Evolutionary conservation across 2,329 filamentous ascomycete genomes (phyloP), one percentile per base, ranked within the genome.

Genomic region (Leptodontidium sp.): DNA sequence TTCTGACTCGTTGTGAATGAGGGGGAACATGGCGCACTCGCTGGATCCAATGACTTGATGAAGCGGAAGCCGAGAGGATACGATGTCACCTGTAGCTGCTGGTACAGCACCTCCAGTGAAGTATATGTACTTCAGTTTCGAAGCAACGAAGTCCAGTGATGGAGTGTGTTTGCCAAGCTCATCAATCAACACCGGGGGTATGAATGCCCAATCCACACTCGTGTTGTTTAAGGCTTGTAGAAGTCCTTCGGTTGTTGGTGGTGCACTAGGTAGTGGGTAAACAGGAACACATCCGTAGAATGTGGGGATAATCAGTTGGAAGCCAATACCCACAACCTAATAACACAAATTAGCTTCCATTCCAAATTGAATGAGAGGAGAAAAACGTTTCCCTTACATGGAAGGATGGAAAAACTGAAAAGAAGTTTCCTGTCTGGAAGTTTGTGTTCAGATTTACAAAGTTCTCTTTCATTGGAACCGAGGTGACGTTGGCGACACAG

Each of bases 161-260:
- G 40, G 29, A 4, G 29, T 15, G 38, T 64, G 21, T 21, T 57
- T 57, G 38, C 66, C 52, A 2, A 68, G 24, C 14, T 68, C 66
- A 15, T 53, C 66, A 12, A 68, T 61, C 17, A 68, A 14, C 3
- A 61, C 50, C 6, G 66, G 66, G 4, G 61, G 43, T 14, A 68
- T 26, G 43, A 68, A 58, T n/a, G 66, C 66, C 63, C 63, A 65
- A 15, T 65, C 63, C 4, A 65, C n/a, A 9, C n/a, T 45, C n/a
- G 57, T 61, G 24, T 61, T 11, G 32, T 61, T 61, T n/a, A 61
- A n/a, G 14, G 57, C 57, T 43, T 61, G n/a, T 1, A 61, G 57
- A 38, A 61, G 43, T 7, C 57, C 57, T 43, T 61, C 57, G 2
- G 38, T 61, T 38, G 57, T 40, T 40, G 57, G 57, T 45, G 57